These are phyloP conservation scores for Yamadazyma atmosphaerica DNA, from an alignment of 1,139 yeast species.

Conservation along the genomic window DNA sequence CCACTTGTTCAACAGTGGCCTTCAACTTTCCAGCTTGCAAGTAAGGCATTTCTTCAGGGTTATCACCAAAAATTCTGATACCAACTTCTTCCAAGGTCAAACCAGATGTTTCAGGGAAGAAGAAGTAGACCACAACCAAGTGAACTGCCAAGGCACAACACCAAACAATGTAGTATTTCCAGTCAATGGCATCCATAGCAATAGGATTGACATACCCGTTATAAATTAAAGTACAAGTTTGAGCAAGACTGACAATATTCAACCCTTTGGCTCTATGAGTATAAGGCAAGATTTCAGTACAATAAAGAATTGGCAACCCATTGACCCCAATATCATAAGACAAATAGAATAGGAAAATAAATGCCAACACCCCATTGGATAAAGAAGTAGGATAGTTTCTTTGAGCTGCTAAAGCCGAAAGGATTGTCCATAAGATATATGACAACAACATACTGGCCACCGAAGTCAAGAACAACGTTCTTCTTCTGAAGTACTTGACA, in stretches of 20 bases:
- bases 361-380: slow-evolving; percentile 47
- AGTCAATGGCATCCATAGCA: slow-evolving; percentile 57
- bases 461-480: slow-evolving; percentile 44
- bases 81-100: slow-evolving; percentile 57
- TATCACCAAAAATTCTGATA: slow-evolving; percentile 44
- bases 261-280: slow-evolving; percentile 47
- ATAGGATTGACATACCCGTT: slow-evolving; percentile 55
- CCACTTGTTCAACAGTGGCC: slow-evolving; percentile 1
- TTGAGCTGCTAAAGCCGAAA: slow-evolving; percentile 36
- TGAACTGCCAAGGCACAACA: slow-evolving; percentile 42
- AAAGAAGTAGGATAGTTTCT: slow-evolving; percentile 34
- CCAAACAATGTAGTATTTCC: slow-evolving; percentile 63
- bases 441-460: slow-evolving; percentile 36
- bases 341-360: slow-evolving; percentile 43
- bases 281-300: slow-evolving; percentile 47
- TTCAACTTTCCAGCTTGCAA: slow-evolving; percentile 1
- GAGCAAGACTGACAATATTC: slow-evolving; percentile 30
- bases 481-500: slow-evolving; percentile 38
- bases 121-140: slow-evolving; percentile 36
- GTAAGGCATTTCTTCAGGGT: slow-evolving; percentile 15
- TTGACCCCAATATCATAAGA: slow-evolving; percentile 41
- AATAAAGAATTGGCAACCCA: slow-evolving; percentile 39
- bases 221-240: slow-evolving; percentile 22
- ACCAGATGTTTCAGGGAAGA: slow-evolving; percentile 53
- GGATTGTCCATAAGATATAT: slow-evolving; percentile 39